Base-by-base conservation (phyloP, 2,329 filamentous ascomycete species). In the Parafenestella ontariensis region DNA sequence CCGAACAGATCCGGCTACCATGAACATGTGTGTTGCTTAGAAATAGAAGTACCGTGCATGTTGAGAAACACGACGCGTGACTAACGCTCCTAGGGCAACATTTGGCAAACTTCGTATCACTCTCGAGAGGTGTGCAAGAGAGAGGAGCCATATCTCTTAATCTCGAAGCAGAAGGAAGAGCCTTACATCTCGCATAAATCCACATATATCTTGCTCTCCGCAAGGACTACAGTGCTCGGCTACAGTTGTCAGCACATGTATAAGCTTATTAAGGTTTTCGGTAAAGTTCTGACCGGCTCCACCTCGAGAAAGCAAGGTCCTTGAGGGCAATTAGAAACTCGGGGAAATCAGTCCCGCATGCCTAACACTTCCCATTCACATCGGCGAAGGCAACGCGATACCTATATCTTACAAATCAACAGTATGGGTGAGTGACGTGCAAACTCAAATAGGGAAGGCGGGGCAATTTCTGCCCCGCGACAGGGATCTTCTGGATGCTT, bases 391-490 rank as follows among this genome's bases (percentile, higher is more conserved):
- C 41, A 18, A 28, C n/a, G 18, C 10, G 24, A 43, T 18, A 17
- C 41, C 33, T 55, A 39, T 21, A 46, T 48, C 62, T 69, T 65
- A 69, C 62, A 66, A 69, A 69, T 67, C 60, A 59, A 52, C 23
- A 26, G 46, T 29, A 42, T 49, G 45, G 18, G 44, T 42, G 41
- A 50, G 33, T 54, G 46, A 52, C 49, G 24, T 49, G 17, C 26
- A 37, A 47, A 15, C 28, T 54, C 37, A 11, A 57, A 57, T 40
- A 28, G 46, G 63, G 49, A 53, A 63, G 46, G 66, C 47, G 59
- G 61, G 63, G 58, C 54, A 49, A 24, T 29, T 34, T 41, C 9
- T 51, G 61, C 61, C 55, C 61, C 63, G 33, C 61, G 9, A 28
- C 47, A 54, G 45, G 46, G 50, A 43, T 60, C 42, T 31, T 29